Evolutionary conservation across 768 basidiomycete genomes (phyloP).

Genomic region (Fibroporia radiculosa): DNA sequence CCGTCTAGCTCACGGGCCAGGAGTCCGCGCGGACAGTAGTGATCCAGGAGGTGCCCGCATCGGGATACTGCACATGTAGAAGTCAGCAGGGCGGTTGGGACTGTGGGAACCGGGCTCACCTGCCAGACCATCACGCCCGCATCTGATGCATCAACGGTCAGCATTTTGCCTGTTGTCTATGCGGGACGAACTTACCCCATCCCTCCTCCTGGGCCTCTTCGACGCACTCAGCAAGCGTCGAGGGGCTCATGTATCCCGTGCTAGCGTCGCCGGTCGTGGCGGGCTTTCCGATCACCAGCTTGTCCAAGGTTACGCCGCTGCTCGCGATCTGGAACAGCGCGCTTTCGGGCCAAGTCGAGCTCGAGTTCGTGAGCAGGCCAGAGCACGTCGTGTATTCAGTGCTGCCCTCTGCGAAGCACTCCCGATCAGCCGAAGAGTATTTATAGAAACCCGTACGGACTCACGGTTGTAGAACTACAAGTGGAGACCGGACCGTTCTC

Average conservation of each 20-base stretch:
- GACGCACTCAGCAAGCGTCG: slow-evolving; percentile 52
- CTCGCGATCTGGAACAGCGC: slow-evolving; percentile 49
- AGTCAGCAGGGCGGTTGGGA: neutral
- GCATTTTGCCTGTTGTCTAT: neutral
- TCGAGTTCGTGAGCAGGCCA: slow-evolving; percentile 51
- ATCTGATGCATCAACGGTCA: slow-evolving; percentile 17
- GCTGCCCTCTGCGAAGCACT: slow-evolving; percentile 40
- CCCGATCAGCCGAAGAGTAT: neutral
- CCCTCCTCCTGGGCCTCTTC: slow-evolving; percentile 50
- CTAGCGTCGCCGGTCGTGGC: slow-evolving; percentile 32
- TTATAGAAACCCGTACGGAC: slow-evolving; percentile 2
- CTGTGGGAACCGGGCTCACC: slow-evolving; percentile 15
- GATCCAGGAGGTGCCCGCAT: slow-evolving; percentile 32
- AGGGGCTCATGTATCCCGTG: slow-evolving; percentile 51
- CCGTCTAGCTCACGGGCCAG: slow-evolving; percentile 29
- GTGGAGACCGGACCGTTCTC: neutral
- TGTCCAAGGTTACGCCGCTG: slow-evolving; percentile 36
- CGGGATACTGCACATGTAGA: slow-evolving; percentile 27
- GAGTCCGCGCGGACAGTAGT: slow-evolving; percentile 27
- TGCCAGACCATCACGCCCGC: slow-evolving; percentile 35
- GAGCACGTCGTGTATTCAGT: slow-evolving; percentile 58
- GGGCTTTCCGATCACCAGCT: slow-evolving; percentile 53
- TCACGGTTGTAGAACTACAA: slow-evolving; percentile 28
- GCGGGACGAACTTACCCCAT: slow-evolving; percentile 46
- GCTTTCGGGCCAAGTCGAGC: slow-evolving; percentile 52